Evolutionary conservation across 2,329 filamentous ascomycete species (phyloP).

Genomic region (Sporothrix dimorphospora): DNA sequence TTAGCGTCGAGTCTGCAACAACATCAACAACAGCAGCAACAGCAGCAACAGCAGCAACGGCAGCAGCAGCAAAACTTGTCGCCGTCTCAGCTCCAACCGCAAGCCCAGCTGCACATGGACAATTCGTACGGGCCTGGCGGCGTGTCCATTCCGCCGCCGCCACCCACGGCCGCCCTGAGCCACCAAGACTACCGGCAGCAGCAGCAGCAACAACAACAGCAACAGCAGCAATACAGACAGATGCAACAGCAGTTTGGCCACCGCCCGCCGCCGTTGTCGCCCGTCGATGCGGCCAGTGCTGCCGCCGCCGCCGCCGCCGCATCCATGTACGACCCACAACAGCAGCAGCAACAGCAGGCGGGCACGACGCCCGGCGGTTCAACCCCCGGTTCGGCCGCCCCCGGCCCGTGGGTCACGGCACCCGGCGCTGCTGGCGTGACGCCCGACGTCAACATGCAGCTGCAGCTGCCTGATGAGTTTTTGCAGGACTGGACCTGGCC

Average conservation of each 20-base stretch:
- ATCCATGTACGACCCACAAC: background rate
- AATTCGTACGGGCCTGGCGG: background rate
- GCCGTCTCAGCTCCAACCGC: background rate
- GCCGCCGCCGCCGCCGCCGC: background rate
- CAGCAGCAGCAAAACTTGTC: background rate
- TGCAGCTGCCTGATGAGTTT: constrained; percentile 27
- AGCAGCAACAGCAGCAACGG: background rate
- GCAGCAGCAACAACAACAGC: constrained; percentile 4
- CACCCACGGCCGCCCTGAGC: background rate
- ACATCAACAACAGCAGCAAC: background rate
- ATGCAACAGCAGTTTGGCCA: constrained; percentile 6
- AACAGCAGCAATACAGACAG: background rate
- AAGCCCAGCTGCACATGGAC: background rate
- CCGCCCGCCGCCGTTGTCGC: background rate
- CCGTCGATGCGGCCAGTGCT: background rate
- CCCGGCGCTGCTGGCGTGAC: background rate
- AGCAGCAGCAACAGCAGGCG: background rate
- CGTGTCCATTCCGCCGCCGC: constrained; percentile 9
- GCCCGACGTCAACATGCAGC: constrained; percentile 26
- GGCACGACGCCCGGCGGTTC: background rate
- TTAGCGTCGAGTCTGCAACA: background rate
- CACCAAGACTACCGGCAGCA: background rate
- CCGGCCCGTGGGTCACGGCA: constrained; percentile 3
- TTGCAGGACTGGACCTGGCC: constrained; percentile 33
- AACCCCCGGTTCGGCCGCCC: background rate